Evolutionary conservation across 805 yeast genomes (phyloP), one percentile per base, ranked within the genome.

Genomic region (Ogataea pini): DNA sequence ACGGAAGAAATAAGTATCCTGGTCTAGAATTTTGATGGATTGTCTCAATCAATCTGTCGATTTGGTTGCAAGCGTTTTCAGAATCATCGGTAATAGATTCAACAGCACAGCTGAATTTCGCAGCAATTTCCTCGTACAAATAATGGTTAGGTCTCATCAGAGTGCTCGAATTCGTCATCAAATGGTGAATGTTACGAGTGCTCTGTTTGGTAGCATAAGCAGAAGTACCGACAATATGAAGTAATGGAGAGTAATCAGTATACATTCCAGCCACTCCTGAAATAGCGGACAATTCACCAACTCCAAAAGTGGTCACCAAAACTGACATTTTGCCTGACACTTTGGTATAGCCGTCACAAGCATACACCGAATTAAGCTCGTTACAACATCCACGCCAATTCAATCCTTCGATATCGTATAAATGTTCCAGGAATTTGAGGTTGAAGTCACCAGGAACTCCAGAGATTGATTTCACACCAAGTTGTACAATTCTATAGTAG

Each of bases 1-100:
- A 70, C 1, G 97, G 97, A 40, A 91, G 68, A 62, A 82, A 89
- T 39, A 91, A 64, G 60, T 87, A 89, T 6, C 96, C 97, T 0
- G 97, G 97, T 64, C 88, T 80, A 17, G 84, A 80, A 42, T 77
- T 72, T 37, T 64, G 71, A 62, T 79, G 72, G 41, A 88, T 78
- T 18, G 76, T 70, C 34, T 64, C 62, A 46, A 91, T 76, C 4
- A 87, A 88, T 14, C 72, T 69, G 65, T 91, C 97, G 46, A 91
- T 78, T 61, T 84, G 80, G n/a, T 68, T 71, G 44, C 83, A 74
- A 0, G 84, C 86, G 4, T 67, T 65, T 0, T 60, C 57, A 1
- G 77, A 70, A 57, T 79, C 75, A 19, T 56, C 60, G 13, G 64
- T 70, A 34, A 84, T 63, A 36, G 75, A 68, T 51, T 76, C 86